Conservation (phyloP, 2,329 filamentous ascomycete genomes). For the Epichloe hybrida region DNA sequence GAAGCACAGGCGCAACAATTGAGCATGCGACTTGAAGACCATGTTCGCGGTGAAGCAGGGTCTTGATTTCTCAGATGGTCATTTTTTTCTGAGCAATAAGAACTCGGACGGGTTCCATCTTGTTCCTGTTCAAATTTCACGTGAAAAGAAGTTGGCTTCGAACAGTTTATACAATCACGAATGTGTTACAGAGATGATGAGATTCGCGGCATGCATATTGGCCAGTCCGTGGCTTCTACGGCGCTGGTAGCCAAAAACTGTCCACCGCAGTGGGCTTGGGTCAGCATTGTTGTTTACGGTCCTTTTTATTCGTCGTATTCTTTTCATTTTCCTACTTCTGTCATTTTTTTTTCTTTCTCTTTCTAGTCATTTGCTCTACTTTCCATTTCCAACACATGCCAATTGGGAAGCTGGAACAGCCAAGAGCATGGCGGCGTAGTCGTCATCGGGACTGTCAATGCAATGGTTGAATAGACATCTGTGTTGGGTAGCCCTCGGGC, state of each 20-base stretch:
- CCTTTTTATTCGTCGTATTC: neutral
- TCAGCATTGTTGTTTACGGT: neutral
- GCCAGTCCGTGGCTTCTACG: constrained; percentile 2
- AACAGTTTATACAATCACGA: neutral
- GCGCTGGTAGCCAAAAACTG: neutral
- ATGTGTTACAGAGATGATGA: neutral
- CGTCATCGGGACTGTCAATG: too few relatives aligned
- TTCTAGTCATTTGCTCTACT: neutral
- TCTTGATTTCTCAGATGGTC: constrained; percentile 8
- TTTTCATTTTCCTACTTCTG: neutral
- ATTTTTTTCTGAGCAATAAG: neutral
- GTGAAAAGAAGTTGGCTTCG: neutral
- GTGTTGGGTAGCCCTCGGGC: too few relatives aligned
- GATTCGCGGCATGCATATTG: constrained; percentile 4
- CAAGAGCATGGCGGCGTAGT: too few relatives aligned
- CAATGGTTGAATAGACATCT: too few relatives aligned
- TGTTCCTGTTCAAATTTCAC: neutral
- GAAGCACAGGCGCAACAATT: constrained; percentile 68
- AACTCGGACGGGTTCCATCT: neutral
- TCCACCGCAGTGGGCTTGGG: neutral
- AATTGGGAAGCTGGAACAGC: too few relatives aligned
- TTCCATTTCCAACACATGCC: too few relatives aligned
- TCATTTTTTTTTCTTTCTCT: neutral
- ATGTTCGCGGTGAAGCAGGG: constrained; percentile 41
- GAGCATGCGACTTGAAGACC: constrained; percentile 48